Evolutionary conservation across 73 alveolate species (phyloP).

Genomic region (Breviolum minutum): DNA sequence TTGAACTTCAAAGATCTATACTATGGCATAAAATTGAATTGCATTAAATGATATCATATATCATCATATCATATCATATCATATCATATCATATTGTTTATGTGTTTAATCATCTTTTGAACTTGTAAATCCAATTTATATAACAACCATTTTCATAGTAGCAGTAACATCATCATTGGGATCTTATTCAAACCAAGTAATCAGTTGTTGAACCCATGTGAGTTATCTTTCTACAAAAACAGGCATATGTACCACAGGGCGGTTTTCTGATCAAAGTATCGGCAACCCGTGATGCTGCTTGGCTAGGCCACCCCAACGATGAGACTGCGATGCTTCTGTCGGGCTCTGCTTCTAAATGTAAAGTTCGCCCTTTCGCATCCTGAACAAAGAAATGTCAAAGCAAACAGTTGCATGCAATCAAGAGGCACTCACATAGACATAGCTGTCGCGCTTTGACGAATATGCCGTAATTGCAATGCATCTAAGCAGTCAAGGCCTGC

Average conservation of each 20-base stretch:
- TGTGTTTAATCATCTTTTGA: too few relatives aligned
- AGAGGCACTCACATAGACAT: neutral
- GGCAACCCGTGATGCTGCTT: too few relatives aligned
- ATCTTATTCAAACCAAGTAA: too few relatives aligned
- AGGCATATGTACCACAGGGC: neutral
- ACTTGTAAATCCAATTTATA: too few relatives aligned
- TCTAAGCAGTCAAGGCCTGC: neutral
- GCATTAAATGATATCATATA: too few relatives aligned
- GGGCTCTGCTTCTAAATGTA: constrained; percentile 63
- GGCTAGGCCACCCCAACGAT: constrained; percentile 2
- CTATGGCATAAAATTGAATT: too few relatives aligned
- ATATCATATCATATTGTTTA: too few relatives aligned
- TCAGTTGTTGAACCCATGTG: too few relatives aligned
- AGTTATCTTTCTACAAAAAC: neutral
- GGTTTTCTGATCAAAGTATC: too few relatives aligned
- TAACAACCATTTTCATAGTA: too few relatives aligned
- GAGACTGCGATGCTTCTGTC: constrained; percentile 23
- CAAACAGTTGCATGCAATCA: neutral
- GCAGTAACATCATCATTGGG: too few relatives aligned
- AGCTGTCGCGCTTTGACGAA: neutral
- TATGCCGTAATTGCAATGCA: neutral
- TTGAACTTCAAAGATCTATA: neutral
- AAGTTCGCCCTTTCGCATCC: constrained; percentile 73
- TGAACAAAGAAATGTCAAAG: neutral
- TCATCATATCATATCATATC: too few relatives aligned